Percentiles rank a stretch among this genome's conserved stretches.
phyloP scores from a whole-genome alignment of 768 basidiomycete genomes.

The Lactarius hengduanensis region DNA sequence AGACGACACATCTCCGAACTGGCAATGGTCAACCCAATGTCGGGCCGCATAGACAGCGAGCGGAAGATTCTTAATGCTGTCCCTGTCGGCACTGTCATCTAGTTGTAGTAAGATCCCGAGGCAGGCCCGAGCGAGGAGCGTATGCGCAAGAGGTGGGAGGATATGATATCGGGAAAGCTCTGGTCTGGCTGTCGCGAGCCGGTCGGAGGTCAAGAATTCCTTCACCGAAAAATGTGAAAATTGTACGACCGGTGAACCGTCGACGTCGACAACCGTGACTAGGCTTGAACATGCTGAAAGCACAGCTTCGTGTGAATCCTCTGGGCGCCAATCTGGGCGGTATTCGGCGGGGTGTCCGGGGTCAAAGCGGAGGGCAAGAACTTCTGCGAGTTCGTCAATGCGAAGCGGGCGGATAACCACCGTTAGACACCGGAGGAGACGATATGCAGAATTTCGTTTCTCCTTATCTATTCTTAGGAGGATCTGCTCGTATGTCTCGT shows the following conservation, averaged over 20 bases:
- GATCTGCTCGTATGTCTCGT: background rate
- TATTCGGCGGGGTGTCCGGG: background rate
- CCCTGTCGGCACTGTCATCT: background rate
- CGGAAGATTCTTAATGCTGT: background rate
- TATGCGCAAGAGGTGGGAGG: background rate
- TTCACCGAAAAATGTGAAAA: background rate
- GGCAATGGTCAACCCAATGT: background rate
- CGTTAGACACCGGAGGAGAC: background rate
- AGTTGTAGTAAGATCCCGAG: background rate
- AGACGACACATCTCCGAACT: background rate
- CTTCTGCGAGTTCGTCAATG: background rate
- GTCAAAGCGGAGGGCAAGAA: background rate
- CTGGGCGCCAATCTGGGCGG: slow-evolving; percentile 4
- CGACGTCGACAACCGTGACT: background rate
- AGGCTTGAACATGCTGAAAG: background rate
- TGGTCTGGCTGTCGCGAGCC: background rate
- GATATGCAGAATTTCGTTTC: background rate
- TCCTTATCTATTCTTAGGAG: background rate
- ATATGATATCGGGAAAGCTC: background rate
- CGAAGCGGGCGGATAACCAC: background rate
- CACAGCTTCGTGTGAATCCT: background rate
- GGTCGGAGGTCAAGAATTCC: background rate
- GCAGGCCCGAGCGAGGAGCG: background rate
- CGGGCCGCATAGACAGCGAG: background rate
- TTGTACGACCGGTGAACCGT: background rate